Base-by-base conservation (phyloP, 805 yeast species). In the Millerago galiae region DNA sequence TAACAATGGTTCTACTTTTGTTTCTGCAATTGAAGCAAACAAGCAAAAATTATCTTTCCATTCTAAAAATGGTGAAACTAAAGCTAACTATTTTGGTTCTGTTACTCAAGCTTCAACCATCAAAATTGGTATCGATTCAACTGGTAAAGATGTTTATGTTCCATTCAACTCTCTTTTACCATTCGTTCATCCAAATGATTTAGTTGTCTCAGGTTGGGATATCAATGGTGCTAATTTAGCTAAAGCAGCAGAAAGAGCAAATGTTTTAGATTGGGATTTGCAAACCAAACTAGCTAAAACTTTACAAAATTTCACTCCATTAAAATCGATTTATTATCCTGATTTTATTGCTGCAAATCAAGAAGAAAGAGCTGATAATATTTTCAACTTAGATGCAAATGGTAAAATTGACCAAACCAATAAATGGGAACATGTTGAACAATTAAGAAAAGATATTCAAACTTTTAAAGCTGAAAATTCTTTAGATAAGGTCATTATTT, bases 271-370 rank as follows among this genome's bases (percentile, higher is more conserved):
- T 58, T 80, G 77, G 53, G 88, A 82, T 55, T 75, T 90, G 60
- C 96, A 87, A 71, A 72, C 77, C 49, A 77, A 88, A 67, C 75
- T 90, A 56, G 71, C 71, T 44, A 75, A 80, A 47, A 68, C 78
- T 55, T 68, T 91, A 74, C 67, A 74, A 53, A 61, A 74, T 38
- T 70, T 75, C 51, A 72, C 63, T 27, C 97, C 97, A 28, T 63
- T 89, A 68, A 82, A 86, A 34, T 87, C 96, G 2, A 74, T 90
- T 47, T 90, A 91, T 71, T 90, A 90, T 66, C 97, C 98, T 27
- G 97, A 90, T 64, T 90, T 88, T 67, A 91, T 90, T 66, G 97
- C 97, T 47, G 84, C 91, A 49, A 90, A 90, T 68, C 98, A 90
- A 70, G 81, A 78, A 52, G 91, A 79, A 36, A 80, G 98, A 64